Base-by-base conservation (phyloP, 2,329 filamentous ascomycete genomes). In the Aspergillus novofumigatus region DNA sequence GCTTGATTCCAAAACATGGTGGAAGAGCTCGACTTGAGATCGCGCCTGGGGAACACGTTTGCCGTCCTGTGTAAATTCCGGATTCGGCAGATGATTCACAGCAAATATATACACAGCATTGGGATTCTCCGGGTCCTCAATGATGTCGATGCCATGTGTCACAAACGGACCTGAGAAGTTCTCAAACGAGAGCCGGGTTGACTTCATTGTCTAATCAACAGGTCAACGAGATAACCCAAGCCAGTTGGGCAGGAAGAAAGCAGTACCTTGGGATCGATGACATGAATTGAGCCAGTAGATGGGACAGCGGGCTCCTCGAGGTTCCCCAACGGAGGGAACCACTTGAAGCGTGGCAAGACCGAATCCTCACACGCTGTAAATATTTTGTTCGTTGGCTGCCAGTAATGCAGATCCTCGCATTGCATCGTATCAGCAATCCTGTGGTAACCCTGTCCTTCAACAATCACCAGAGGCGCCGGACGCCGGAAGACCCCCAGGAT, bases 391-490 rank as follows among this genome's bases (percentile, higher is more conserved):
- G 78, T 80, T 0, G 76, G 67, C 1, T 65, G 65, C 59, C 86
- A 79, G 55, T 83, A 77, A 62, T 87, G 83, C 3, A 87, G 50
- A 59, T 87, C 85, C 62, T 87, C 85, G 64, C 84, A 86, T 17
- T 83, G 75, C 2, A 75, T 66, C 0, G 84, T 86, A 59, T 83
- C 80, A 0, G 76, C 67, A 9, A 87, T 81, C 9, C 65, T 59
- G 5, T 76, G 62, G 1, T 82, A 64, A 23, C 75, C 72, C 3
- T 71, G 59, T 2, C 65, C 69, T 52, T 77, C 58, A 7, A 51
- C 52, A 5, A 62, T 49, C 2, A 59, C 53, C 2, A 63, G 63
- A n/a, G 55, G 56, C 14, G 54, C 54, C 2, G 67, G 65, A 1
- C 59, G 61, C 3, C 63, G 52, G 44, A 69, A 65, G 14, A 65